Evolutionary conservation across 192 early-diverging fungal species (phyloP).

Genomic region (Entrophospora sp.): DNA sequence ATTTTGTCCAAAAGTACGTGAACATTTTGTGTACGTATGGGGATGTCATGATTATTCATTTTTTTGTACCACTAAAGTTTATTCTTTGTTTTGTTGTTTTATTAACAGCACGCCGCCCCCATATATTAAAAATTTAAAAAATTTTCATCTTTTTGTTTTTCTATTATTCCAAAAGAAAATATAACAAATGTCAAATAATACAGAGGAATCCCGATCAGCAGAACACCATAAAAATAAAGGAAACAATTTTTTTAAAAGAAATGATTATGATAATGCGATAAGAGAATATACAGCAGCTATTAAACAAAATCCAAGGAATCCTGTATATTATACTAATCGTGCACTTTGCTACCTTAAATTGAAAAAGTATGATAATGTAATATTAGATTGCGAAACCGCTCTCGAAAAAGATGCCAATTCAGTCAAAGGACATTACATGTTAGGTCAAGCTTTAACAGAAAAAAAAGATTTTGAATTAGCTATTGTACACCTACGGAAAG

Average conservation of each 20-base stretch:
- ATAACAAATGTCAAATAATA: too few relatives aligned
- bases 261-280: slow-evolving; percentile 56
- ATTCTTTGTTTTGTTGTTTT: too few relatives aligned
- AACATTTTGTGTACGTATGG: too few relatives aligned
- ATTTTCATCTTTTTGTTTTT: too few relatives aligned
- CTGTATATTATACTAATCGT: slow-evolving; percentile 76
- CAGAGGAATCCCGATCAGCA: slow-evolving; percentile 20
- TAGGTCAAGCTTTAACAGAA: slow-evolving; percentile 43
- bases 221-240: slow-evolving; percentile 49
- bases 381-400: slow-evolving; percentile 56
- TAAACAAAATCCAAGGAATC: slow-evolving; percentile 50
- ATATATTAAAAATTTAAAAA: too few relatives aligned
- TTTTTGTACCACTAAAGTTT: too few relatives aligned
- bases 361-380: slow-evolving; percentile 42
- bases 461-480: slow-evolving; percentile 30
- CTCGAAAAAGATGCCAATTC: slow-evolving; percentile 56
- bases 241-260: slow-evolving; percentile 49
- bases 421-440: slow-evolving; percentile 68
- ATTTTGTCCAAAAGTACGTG: too few relatives aligned
- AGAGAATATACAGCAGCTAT: slow-evolving; percentile 70
- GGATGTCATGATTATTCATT: too few relatives aligned
- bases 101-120: too few relatives aligned
- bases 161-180: too few relatives aligned
- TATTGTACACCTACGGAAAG: slow-evolving; percentile 17
- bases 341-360: slow-evolving; percentile 67